These are phyloP conservation scores for Miscanthus sacchariflorus DNA, from an alignment of 202 grass and related monocot species.

Conservation along the genomic window DNA sequence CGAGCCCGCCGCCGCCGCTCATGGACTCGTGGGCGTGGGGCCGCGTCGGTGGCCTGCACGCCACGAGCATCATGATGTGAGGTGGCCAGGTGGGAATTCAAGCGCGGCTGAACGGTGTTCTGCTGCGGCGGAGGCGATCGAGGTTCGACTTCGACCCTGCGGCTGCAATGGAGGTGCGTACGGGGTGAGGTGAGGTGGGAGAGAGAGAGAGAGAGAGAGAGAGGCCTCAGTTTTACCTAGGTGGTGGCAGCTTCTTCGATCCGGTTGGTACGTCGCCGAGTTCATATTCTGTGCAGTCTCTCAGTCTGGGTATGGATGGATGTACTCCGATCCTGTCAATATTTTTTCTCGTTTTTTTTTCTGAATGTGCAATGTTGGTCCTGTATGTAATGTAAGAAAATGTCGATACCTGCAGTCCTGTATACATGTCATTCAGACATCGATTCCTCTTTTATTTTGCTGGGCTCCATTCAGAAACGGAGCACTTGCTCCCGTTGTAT, in stretches of 20 bases:
- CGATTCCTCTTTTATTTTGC: not conserved
- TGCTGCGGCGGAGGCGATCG: not conserved
- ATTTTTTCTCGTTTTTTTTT: not conserved
- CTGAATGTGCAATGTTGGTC: not conserved
- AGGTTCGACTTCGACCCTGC: not conserved
- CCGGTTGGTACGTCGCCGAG: not conserved
- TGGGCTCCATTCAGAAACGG: not conserved
- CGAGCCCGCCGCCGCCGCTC: constrained; percentile 10
- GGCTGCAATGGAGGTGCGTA: not conserved
- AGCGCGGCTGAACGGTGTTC: not conserved
- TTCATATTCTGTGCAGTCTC: not conserved
- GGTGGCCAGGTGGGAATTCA: not conserved
- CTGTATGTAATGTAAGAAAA: not conserved
- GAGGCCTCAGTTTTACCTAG: not conserved
- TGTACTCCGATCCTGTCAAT: not conserved
- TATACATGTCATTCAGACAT: not conserved
- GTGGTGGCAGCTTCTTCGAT: not conserved
- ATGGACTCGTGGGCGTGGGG: constrained; percentile 42
- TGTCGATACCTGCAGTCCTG: not conserved
- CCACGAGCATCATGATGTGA: constrained; percentile 64
- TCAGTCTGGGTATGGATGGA: not conserved
- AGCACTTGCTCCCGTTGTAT: no score
- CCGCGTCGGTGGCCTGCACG: constrained; percentile 56
- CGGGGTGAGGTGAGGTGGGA: not conserved
- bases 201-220: not conserved